phyloP scores from a whole-genome alignment of 345 rosid species.

The Murraya paniculata region DNA sequence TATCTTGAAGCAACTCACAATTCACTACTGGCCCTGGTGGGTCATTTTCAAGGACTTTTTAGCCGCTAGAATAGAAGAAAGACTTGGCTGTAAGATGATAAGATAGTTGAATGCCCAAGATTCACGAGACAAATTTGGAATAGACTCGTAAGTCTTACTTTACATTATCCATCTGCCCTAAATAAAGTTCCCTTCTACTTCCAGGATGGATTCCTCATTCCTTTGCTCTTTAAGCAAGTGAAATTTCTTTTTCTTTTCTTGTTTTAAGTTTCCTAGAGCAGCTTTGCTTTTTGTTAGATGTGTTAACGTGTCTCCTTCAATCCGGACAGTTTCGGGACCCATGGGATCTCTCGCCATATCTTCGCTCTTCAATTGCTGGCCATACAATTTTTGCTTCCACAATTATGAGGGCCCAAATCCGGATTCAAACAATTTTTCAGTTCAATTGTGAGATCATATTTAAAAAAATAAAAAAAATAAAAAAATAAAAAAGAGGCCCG shows the following conservation, averaged over 20 bases:
- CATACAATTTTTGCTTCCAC: not conserved
- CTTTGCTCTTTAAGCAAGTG: no score
- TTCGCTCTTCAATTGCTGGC: conserved; percentile 1
- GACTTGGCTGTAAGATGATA: conserved; percentile 14
- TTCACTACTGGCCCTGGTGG: not conserved
- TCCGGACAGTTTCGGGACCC: conserved; percentile 34
- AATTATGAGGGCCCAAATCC: no score
- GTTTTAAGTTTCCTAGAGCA: not conserved
- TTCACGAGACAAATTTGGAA: not conserved
- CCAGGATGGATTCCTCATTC: no score
- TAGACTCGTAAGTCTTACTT: not conserved
- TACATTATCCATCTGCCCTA: no score
- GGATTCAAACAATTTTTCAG: no score
- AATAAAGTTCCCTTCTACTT: no score
- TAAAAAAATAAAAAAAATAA: no score
- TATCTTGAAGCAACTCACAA: conserved; percentile 21
- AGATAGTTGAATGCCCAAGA: not conserved
- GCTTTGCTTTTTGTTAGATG: conserved; percentile 7
- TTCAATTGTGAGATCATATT: no score
- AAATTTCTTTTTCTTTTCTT: not conserved
- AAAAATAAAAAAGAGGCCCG: no score
- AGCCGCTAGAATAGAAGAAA: conserved; percentile 5
- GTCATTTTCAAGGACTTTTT: conserved; percentile 50
- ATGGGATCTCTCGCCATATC: conserved; percentile 13
- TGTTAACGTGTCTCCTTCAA: conserved; percentile 38